These are phyloP conservation scores for Psilocybe sp. DNA, from an alignment of 768 basidiomycete genomes.

Conservation along the genomic window DNA sequence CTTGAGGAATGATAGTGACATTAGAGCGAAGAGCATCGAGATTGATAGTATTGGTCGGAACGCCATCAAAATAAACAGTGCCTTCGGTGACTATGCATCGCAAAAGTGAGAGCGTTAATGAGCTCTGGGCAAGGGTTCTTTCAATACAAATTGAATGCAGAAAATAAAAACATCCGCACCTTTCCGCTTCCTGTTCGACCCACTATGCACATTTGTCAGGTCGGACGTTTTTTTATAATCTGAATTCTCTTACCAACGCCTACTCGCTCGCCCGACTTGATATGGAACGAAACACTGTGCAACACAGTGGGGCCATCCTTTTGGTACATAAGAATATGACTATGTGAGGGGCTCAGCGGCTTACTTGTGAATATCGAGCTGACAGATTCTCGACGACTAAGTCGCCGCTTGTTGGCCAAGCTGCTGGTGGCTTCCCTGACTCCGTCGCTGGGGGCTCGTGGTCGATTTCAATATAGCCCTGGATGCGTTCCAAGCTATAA, in stretches of 20 bases:
- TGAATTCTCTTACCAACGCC: slow-evolving; percentile 8
- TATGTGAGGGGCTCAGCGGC: neutral
- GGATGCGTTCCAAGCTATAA: slow-evolving; percentile 57
- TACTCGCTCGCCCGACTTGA: slow-evolving; percentile 11
- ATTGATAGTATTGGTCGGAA: slow-evolving; percentile 43
- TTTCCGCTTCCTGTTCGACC: slow-evolving; percentile 25
- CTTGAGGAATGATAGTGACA: slow-evolving; percentile 55
- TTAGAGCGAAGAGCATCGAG: slow-evolving; percentile 50
- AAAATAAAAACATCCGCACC: slow-evolving; percentile 1
- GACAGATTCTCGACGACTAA: slow-evolving; percentile 51
- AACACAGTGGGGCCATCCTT: slow-evolving; percentile 10
- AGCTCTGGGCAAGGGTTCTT: slow-evolving; percentile 13
- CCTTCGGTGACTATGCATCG: slow-evolving; percentile 53
- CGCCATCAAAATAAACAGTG: slow-evolving; percentile 48
- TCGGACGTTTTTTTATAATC: neutral
- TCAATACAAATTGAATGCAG: neutral
- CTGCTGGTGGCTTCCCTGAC: slow-evolving; percentile 48
- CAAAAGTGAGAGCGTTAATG: slow-evolving; percentile 35
- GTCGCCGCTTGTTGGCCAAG: slow-evolving; percentile 61
- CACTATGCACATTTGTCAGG: slow-evolving; percentile 6
- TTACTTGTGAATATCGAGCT: slow-evolving; percentile 46
- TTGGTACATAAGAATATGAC: neutral
- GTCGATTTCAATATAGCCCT: slow-evolving; percentile 57
- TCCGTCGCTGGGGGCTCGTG: slow-evolving; percentile 44
- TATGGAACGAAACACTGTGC: slow-evolving; percentile 7